Conservation (phyloP, 148 eudicot species). For the Tetragonia tetragonoides region DNA sequence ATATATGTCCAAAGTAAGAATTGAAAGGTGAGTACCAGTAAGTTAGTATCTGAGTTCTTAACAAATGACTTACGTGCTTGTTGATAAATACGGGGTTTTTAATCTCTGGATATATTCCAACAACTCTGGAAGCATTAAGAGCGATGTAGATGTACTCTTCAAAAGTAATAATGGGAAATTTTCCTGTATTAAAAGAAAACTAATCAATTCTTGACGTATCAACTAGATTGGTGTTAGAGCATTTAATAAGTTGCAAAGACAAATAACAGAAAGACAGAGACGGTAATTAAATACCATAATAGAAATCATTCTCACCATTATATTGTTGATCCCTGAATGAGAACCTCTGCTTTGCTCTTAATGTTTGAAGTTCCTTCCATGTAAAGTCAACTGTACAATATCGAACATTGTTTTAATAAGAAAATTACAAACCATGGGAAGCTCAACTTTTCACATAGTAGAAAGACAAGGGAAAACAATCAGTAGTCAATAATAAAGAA, state of each 20-base stretch:
- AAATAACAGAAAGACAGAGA: neutral
- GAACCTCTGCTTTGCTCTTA: conserved; percentile 76
- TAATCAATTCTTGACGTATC: neutral
- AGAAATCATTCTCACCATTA: conserved; percentile 48
- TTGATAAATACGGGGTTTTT: conserved; percentile 85
- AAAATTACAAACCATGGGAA: neutral
- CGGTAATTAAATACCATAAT: neutral
- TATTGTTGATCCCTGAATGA: conserved; percentile 84
- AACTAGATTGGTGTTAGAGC: neutral
- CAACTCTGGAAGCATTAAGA: conserved; percentile 82
- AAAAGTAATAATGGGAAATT: conserved; percentile 79
- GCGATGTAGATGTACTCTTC: conserved; percentile 91
- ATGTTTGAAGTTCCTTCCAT: conserved; percentile 70
- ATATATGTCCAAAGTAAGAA: neutral
- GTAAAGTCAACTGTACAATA: conserved; percentile 55
- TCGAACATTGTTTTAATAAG: neutral
- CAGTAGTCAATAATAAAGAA: neutral
- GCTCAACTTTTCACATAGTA: neutral
- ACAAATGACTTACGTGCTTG: conserved; percentile 60
- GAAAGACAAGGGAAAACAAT: neutral
- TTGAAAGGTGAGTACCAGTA: neutral
- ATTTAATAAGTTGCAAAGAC: neutral
- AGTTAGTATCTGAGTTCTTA: neutral
- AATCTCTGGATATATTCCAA: conserved; percentile 97
- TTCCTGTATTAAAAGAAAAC: conserved; percentile 44